Base-by-base conservation (phyloP, 345 rosid genomes). In the Pseudoturritis turrita region DNA sequence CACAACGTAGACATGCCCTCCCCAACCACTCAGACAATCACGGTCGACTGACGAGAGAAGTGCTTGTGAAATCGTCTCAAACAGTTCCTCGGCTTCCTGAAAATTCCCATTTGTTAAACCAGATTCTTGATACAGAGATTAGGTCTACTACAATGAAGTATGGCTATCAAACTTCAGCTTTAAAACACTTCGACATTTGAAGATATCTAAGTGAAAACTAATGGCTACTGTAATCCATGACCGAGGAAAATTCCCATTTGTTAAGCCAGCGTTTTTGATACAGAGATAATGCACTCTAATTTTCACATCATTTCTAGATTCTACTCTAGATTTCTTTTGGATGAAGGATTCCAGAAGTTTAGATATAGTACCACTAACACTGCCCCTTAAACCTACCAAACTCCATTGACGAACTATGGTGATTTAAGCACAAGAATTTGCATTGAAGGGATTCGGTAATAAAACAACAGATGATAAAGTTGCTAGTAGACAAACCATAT, bases 21-120 rank as follows among this genome's bases (percentile, higher is more conserved):
- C 99, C 99, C 99, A 91, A 46, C 99, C 99, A 83, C 97, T 91
- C 69, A 95, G 77, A 76, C 97, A 95, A 82, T 95, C 99, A 68
- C 96, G 88, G 77, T 91, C 97, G 6, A 95, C 96, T 0, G 99
- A 95, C 43, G 99, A 78, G 18, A 88, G 83, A 22, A 95, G 78
- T 40, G 99, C 99, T 79, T 95, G 99, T 22, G 99, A 89, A 5
- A 91, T 76, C 7, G 88, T 86, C 81, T 95, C 99, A 10, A 85
- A 89, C 71, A 95, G 66, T 58, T 95, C 97, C 74, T 95, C 99
- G 0, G 96, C 78, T 84, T 87, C 97, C 97, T 91, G 89, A 45
- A 73, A 47, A 55, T 46, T 6, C 40, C 25, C 7, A 22, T 15
- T 26, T 49, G 40, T 70, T 56, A 70, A 39, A 43, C 23, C 45